Evolutionary conservation across 495 filamentous ascomycete genomes (phyloP).

Genomic region (Penicillium cinerascens): DNA sequence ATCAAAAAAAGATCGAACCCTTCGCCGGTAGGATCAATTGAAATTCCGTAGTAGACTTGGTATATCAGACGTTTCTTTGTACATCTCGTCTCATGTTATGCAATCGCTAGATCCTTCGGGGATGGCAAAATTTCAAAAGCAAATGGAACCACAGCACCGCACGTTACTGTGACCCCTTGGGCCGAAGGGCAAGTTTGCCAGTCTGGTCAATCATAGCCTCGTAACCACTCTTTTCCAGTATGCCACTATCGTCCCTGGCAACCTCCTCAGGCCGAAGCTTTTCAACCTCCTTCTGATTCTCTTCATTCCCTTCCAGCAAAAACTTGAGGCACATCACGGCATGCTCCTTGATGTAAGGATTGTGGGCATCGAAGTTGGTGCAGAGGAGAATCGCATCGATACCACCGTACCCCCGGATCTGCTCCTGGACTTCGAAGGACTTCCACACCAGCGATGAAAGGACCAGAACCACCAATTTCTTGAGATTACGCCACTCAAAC

Average conservation of each 20-base stretch:
- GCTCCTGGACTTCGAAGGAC: constrained; percentile 73
- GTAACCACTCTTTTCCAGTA: constrained; percentile 50
- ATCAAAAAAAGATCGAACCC: background rate
- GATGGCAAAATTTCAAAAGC: background rate
- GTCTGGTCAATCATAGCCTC: constrained; percentile 53
- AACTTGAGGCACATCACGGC: constrained; percentile 89
- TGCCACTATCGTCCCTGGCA: constrained; percentile 44
- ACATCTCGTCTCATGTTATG: background rate
- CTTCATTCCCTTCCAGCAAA: constrained; percentile 76
- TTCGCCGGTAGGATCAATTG: background rate
- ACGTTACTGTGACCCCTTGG: constrained; percentile 19
- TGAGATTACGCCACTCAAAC: constrained; percentile 91
- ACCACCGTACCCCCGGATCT: constrained; percentile 76
- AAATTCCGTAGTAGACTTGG: background rate
- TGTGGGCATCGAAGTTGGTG: constrained; percentile 81
- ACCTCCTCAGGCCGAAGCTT: constrained; percentile 56
- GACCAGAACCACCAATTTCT: constrained; percentile 85
- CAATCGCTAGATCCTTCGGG: background rate
- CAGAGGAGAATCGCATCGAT: constrained; percentile 83
- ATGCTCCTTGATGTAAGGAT: constrained; percentile 86
- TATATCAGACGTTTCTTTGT: background rate
- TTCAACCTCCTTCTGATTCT: constrained; percentile 72
- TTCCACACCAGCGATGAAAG: constrained; percentile 81
- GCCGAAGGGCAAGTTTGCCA: constrained; percentile 45
- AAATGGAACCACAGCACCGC: background rate